Base-by-base conservation (phyloP, 1,284 basidiomycete species). In the Ustilago bromivora region DNA sequence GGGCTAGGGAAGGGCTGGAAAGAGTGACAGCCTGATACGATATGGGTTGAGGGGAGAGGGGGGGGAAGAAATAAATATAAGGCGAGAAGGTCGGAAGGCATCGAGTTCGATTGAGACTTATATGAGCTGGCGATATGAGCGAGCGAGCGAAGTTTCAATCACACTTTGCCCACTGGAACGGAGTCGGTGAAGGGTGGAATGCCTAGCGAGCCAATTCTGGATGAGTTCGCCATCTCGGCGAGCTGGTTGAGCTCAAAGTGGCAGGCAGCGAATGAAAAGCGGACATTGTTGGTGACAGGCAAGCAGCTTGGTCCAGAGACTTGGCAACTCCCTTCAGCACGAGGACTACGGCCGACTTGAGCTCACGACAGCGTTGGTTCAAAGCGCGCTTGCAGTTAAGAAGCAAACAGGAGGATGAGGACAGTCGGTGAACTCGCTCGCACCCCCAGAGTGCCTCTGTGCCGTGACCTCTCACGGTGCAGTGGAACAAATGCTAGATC, bases 21-120 rank as follows among this genome's bases (percentile, higher is more conserved):
- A 66, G 71, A 74, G 66, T 74, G 66, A 62, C 71, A 68, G 66
- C 66, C 71, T 40, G 57, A 35, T 10, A 46, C 12, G 35, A 43
- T 12, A 10, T 32, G 47, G 11, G 23, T 57, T 62, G 60, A 51
- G 62, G 35, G 36, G 63, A 60, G 70, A 17, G 52, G 28, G 40
- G 41, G 57, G 32, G 28, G 53, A 57, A 40, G 47, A 34, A 51
- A 62, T 38, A 55, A 31, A 15, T 19, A 47, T 57, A 54, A 53
- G 55, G 51, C 17, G 23, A 49, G 23, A 47, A 51, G 8, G 47
- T 35, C 31, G 56, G n/a, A 31, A 3, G 38, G 12, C 34, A 23
- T 12, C 17, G 15, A 43, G 9, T 23, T 38, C 35, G 28, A 57
- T 53, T 15, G 23, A 51, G 57, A 61, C 61, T 72, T 73, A 73